Evolutionary conservation across 495 filamentous ascomycete species (phyloP).

Genomic region (Daldinia vernicosa): DNA sequence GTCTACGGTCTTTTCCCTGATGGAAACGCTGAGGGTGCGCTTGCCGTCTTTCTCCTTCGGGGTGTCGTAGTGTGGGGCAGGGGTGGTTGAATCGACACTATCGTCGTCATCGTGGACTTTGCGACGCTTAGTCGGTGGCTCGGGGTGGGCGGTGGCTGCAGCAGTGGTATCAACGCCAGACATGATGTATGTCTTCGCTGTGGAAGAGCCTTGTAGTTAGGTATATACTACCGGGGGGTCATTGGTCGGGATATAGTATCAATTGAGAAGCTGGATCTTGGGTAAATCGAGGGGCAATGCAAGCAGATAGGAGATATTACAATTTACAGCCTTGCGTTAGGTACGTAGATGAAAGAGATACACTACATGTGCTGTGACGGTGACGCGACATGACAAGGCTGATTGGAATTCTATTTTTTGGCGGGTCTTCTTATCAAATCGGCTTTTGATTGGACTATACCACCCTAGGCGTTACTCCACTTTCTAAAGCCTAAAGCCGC

Average conservation of each 20-base stretch:
- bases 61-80: slow-evolving; percentile 44
- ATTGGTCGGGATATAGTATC: not conserved
- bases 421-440: slow-evolving; percentile 9
- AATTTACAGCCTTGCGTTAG: slow-evolving; percentile 32
- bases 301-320: slow-evolving; percentile 12
- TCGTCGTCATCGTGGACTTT: slow-evolving; percentile 61
- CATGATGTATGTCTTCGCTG: slow-evolving; percentile 43
- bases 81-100: slow-evolving; percentile 50
- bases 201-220: not conserved
- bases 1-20: slow-evolving; percentile 50
- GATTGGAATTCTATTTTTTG: slow-evolving; percentile 18
- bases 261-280: not conserved
- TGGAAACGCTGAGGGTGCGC: slow-evolving; percentile 48
- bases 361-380: slow-evolving; percentile 8
- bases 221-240: slow-evolving; percentile 1
- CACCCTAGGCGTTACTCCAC: not conserved
- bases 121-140: slow-evolving; percentile 64
- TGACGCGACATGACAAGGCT: slow-evolving; percentile 27
- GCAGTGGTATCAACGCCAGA: slow-evolving; percentile 45
- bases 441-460: slow-evolving; percentile 16
- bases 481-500: slow-evolving; percentile 10
- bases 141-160: slow-evolving; percentile 35
- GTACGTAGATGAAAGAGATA: slow-evolving; percentile 8
- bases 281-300: not conserved
- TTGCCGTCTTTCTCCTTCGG: slow-evolving; percentile 37